Evolutionary conservation across 2,329 filamentous ascomycete species (phyloP).

Genomic region (Eutypella sp.): DNA sequence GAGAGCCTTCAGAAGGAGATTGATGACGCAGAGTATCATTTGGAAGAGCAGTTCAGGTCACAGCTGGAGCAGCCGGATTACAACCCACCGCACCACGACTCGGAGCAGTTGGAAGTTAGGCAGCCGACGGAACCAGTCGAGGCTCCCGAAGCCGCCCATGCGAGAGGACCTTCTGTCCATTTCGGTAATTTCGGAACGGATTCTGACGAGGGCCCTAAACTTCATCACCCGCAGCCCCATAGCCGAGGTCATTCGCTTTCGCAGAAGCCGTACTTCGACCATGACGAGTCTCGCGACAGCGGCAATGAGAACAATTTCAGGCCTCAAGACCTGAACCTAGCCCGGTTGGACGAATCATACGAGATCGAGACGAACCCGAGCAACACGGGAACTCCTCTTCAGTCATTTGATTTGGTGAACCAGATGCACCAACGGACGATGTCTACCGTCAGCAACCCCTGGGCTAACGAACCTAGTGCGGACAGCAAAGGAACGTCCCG

Average conservation of each 20-base stretch:
- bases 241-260: slow-evolving; percentile 68
- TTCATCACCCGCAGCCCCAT: slow-evolving; percentile 71
- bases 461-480: slow-evolving; percentile 47
- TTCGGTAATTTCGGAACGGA: slow-evolving; percentile 50
- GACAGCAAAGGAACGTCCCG: slow-evolving; percentile 32
- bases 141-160: slow-evolving; percentile 28
- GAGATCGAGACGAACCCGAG: slow-evolving; percentile 73
- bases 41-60: slow-evolving; percentile 73
- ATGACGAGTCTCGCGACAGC: slow-evolving; percentile 40
- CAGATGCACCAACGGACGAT: slow-evolving; percentile 49
- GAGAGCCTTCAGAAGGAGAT: slow-evolving; percentile 78
- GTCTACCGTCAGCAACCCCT: slow-evolving; percentile 58
- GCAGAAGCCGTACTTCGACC: slow-evolving; percentile 59
- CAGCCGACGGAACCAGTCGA: slow-evolving; percentile 12
- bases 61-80: slow-evolving; percentile 76
- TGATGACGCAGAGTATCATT: slow-evolving; percentile 78
- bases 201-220: slow-evolving; percentile 48
- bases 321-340: slow-evolving; percentile 33
- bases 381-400: slow-evolving; percentile 61
- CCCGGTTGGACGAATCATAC: slow-evolving; percentile 48
- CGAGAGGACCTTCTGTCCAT: slow-evolving; percentile 41
- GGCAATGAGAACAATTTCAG: slow-evolving; percentile 33
- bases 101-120: slow-evolving; percentile 27
- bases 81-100: slow-evolving; percentile 52
- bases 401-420: slow-evolving; percentile 42